Evolutionary conservation across 345 rosid genomes (phyloP).

Genomic region (Pugionium dolabratum): DNA sequence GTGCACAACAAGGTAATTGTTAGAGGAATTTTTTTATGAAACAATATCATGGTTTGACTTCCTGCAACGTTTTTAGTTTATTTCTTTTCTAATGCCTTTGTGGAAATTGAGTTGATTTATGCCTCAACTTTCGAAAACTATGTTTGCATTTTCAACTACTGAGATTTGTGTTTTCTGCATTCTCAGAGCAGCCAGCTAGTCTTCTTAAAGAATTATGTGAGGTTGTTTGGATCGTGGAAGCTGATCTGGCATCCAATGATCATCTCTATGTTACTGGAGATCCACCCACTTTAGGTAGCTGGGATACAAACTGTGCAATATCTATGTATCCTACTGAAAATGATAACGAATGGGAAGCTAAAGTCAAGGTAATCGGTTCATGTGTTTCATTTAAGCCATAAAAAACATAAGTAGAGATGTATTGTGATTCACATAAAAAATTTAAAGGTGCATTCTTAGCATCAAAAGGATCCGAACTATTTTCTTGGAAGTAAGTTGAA

Average conservation of each 20-base stretch:
- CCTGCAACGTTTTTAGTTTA: not conserved
- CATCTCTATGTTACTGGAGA: constrained; percentile 76
- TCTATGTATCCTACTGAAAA: constrained; percentile 61
- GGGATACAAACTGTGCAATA: constrained; percentile 80
- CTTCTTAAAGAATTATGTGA: constrained; percentile 51
- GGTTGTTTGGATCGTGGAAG: constrained; percentile 81
- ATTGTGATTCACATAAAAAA: not conserved
- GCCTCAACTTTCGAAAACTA: not conserved
- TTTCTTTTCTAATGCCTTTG: constrained; percentile 1
- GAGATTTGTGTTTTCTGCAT: constrained; percentile 32
- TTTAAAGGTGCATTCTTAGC: not conserved
- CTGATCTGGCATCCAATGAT: constrained; percentile 65
- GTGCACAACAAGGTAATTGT: constrained; percentile 55
- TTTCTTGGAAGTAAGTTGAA: too few species aligned
- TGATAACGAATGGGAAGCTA: constrained; percentile 69
- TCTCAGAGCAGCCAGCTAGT: constrained; percentile 55
- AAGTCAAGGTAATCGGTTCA: constrained; percentile 62
- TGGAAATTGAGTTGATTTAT: constrained; percentile 6
- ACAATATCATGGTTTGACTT: not conserved
- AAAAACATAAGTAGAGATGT: constrained; percentile 22
- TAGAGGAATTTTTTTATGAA: not conserved
- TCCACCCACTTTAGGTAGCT: constrained; percentile 67
- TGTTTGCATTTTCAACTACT: not conserved
- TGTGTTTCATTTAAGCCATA: constrained; percentile 5
- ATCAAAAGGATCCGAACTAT: not conserved